Evolutionary conservation across 805 yeast genomes (phyloP).

Genomic region (Grigorovia yakushimaensis): DNA sequence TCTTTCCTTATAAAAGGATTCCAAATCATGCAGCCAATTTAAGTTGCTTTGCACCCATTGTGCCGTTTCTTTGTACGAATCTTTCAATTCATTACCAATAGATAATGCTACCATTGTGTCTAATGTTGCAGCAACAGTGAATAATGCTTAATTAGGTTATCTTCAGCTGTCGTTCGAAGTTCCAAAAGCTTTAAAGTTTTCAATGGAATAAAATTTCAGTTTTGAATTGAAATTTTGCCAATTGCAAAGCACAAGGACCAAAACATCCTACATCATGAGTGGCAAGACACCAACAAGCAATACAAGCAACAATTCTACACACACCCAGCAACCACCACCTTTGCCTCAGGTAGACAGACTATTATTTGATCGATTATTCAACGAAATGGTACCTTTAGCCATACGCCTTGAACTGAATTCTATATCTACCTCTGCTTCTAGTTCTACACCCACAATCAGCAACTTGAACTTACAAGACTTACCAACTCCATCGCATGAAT

Average conservation of each 20-base stretch:
- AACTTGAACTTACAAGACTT: neutral
- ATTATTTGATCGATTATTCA: slow-evolving; percentile 54
- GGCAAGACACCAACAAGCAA: too few relatives aligned
- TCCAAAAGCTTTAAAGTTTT: too few relatives aligned
- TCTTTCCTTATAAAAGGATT: slow-evolving; percentile 74
- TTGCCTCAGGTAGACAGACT: slow-evolving; percentile 40
- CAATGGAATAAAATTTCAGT: too few relatives aligned
- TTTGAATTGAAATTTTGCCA: too few relatives aligned
- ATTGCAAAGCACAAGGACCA: too few relatives aligned
- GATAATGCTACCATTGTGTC: slow-evolving; percentile 19
- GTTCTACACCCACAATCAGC: neutral
- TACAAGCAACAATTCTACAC: too few relatives aligned
- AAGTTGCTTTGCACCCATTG: slow-evolving; percentile 73
- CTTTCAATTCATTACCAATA: slow-evolving; percentile 69
- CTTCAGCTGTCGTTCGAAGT: too few relatives aligned
- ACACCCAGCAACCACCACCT: slow-evolving; percentile 12
- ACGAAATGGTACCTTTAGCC: slow-evolving; percentile 69
- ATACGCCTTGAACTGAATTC: slow-evolving; percentile 41
- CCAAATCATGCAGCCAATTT: slow-evolving; percentile 69
- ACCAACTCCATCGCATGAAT: slow-evolving; percentile 19
- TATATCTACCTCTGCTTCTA: neutral
- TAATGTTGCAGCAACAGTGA: too few relatives aligned
- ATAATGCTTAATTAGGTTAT: too few relatives aligned
- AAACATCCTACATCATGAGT: too few relatives aligned
- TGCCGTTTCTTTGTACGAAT: slow-evolving; percentile 65